A percentile compares a stretch with the other conserved stretches of the same genome.
Evolutionary conservation across 1,284 basidiomycete genomes (phyloP).

Genomic region (Trichosporon sp.): DNA sequence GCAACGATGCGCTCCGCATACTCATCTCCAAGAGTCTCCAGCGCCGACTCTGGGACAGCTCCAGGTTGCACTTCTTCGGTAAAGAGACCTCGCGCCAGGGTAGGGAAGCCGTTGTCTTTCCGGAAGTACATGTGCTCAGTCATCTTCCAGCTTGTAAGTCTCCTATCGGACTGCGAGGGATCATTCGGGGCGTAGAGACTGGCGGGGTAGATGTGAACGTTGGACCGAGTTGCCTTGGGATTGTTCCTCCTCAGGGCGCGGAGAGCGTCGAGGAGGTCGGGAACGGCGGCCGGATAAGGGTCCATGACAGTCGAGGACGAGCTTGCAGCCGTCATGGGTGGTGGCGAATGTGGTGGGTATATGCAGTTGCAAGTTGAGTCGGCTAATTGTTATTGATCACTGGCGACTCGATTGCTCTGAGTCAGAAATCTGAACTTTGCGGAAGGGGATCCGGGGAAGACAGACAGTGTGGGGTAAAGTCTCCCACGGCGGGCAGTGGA

Average conservation of each 20-base stretch:
- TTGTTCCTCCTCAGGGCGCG: slow-evolving; percentile 40
- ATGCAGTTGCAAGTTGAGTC: background rate
- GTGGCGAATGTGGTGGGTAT: background rate
- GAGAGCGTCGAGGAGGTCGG: slow-evolving; percentile 44
- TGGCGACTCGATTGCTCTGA: slow-evolving; percentile 9
- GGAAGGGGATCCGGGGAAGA: background rate
- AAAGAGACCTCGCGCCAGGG: slow-evolving; percentile 84
- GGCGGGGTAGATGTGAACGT: slow-evolving; percentile 48
- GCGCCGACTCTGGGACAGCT: slow-evolving; percentile 37
- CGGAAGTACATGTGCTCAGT: slow-evolving; percentile 90
- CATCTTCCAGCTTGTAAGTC: slow-evolving; percentile 88
- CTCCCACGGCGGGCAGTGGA: background rate
- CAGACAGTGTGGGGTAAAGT: slow-evolving; percentile 5
- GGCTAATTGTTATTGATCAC: background rate
- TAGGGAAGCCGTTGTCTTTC: slow-evolving; percentile 85
- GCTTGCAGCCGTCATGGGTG: background rate
- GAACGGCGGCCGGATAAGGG: slow-evolving; percentile 37
- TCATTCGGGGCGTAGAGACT: slow-evolving; percentile 40
- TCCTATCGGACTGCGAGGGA: slow-evolving; percentile 31
- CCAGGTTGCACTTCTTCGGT: slow-evolving; percentile 59
- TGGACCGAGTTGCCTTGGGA: slow-evolving; percentile 48
- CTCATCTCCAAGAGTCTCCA: slow-evolving; percentile 32
- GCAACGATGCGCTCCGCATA: slow-evolving; percentile 69
- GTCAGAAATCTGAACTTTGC: slow-evolving; percentile 16
- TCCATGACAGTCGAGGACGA: slow-evolving; percentile 6